Base-by-base conservation (phyloP, 805 yeast species). In the Lachancea dasiensis region DNA sequence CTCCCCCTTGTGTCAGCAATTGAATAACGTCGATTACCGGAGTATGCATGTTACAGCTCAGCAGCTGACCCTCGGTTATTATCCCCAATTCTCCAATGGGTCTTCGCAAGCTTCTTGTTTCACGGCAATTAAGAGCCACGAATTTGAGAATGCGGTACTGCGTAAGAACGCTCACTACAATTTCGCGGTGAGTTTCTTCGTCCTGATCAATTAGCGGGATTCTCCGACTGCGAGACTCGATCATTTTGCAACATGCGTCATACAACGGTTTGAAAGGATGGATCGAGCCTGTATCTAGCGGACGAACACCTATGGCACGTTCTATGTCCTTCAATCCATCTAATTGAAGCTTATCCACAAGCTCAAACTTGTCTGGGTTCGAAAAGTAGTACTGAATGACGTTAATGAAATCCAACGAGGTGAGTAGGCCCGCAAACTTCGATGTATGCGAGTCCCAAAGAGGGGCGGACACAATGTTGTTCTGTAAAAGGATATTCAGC, bases 131-230 rank as follows among this genome's bases (percentile, higher is more conserved):
- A 61, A 90, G 74, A 3, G 97, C 89, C 22, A 92, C 96, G 58
- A 92, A 92, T 63, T 94, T 90, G 53, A 92, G 70, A 39, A 92
- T 92, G 57, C 98, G 79, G 64, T 92, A 92, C 67, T 92, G 98
- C 1, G 98, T 92, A 54, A 92, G 71, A 36, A 92, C 98, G 39
- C 87, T 77, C 6, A 92, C 97, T 13, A 92, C 96, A 53, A 92
- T 87, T 60, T 92, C 97, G 52, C 96, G 70, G 53, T 83, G 82
- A 0, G 95, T 85, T 49, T 81, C 86, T 53, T 86, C 95, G 60
- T 92, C 97, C 58, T 82, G 82, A 59, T 92, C 98, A 49, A 92
- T 86, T 50, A 92, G 69, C 3, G 98, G 97, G 41, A 92, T 85
- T 63, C 98, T 77, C 59, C 97, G 74, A 3, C 97, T 94, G 48